Conservation (phyloP, 331 rosid genomes). For the Dryas integrifolia region DNA sequence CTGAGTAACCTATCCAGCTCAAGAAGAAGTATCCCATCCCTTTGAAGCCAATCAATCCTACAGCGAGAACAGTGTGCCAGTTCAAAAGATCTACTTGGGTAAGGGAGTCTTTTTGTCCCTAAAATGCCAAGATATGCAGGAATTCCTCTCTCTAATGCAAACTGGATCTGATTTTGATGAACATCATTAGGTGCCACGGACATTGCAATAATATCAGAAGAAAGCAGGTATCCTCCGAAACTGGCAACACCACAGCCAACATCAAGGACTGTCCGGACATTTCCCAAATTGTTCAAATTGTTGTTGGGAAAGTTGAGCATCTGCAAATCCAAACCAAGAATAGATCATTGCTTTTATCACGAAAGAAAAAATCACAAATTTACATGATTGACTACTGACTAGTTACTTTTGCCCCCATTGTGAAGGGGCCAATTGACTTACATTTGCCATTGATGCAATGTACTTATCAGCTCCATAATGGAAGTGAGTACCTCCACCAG, state of each 20-base stretch:
- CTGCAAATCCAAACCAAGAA: constrained; percentile 25
- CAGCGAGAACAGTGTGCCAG: constrained; percentile 99
- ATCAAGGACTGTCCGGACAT: constrained; percentile 72
- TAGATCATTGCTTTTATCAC: background rate
- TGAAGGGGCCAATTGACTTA: constrained; percentile 36
- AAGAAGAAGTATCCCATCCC: constrained; percentile 93
- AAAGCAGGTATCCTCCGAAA: constrained; percentile 92
- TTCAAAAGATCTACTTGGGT: constrained; percentile 98
- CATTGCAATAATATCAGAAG: constrained; percentile 82
- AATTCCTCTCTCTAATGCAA: constrained; percentile 98
- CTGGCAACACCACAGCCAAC: constrained; percentile 99
- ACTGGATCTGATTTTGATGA: constrained; percentile 98
- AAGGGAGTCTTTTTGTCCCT: constrained; percentile 97
- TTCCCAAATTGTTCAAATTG: constrained; percentile 33
- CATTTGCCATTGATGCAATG: constrained; percentile 60
- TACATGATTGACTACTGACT: background rate
- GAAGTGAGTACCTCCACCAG: constrained; percentile 81
- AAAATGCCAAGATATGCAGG: constrained; percentile 96
- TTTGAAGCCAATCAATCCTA: constrained; percentile 99
- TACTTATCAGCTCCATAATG: constrained; percentile 74
- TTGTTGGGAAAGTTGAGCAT: constrained; percentile 34
- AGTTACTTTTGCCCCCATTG: background rate
- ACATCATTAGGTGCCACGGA: constrained; percentile 98
- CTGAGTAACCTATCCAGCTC: constrained; percentile 88
- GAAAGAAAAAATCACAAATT: constrained; percentile 6